Conservation (phyloP, 176 grass and related monocot genomes). For the Typha latifolia region DNA sequence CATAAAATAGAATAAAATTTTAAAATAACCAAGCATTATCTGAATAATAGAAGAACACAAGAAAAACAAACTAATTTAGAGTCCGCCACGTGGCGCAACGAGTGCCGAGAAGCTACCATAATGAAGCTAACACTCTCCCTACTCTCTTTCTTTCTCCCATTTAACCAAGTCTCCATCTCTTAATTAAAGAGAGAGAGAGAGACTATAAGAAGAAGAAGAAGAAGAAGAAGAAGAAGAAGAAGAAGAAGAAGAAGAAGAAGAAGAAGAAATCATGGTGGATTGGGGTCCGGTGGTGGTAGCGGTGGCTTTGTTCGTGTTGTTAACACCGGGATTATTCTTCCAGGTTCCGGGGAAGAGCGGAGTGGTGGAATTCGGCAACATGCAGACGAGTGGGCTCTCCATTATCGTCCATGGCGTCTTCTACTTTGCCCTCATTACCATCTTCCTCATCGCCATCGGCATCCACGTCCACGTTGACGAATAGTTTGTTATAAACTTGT, state of each 20-base stretch:
- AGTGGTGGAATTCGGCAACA: slow-evolving; percentile 56
- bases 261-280: slow-evolving; percentile 27
- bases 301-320: slow-evolving; percentile 59
- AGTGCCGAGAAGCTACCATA: too few species aligned
- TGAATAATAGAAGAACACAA: too few species aligned
- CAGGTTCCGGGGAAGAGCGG: slow-evolving; percentile 41
- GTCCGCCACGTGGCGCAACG: too few species aligned
- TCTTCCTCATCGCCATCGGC: slow-evolving; percentile 61
- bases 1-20: too few species aligned
- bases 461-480: slow-evolving; percentile 43
- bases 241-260: neutral
- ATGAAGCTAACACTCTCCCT: too few species aligned
- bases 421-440: slow-evolving; percentile 59
- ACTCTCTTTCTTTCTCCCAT: too few species aligned
- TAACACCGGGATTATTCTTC: slow-evolving; percentile 54
- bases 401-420: slow-evolving; percentile 56
- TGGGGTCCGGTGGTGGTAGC: slow-evolving; percentile 69
- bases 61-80: too few species aligned
- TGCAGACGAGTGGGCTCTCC: slow-evolving; percentile 54
- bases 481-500: neutral
- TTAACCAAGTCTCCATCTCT: too few species aligned
- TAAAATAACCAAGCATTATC: too few species aligned
- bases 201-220: too few species aligned
- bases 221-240: neutral
- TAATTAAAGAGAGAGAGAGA: too few species aligned